These are phyloP conservation scores for Nemania sp. DNA, from an alignment of 2,329 filamentous ascomycete genomes.

Conservation along the genomic window DNA sequence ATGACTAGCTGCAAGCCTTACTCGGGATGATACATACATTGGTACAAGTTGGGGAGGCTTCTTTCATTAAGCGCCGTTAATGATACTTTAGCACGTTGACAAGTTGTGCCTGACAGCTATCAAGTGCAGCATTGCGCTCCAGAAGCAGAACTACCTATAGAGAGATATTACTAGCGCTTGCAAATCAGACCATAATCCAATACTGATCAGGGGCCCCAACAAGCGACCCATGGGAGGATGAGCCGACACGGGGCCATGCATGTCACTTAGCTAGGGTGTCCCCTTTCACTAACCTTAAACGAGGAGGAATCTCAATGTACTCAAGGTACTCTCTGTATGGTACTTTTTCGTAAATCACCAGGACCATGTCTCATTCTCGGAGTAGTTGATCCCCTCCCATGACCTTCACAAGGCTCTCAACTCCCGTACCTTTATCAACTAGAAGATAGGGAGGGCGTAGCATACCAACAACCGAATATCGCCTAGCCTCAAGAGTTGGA, in stretches of 20 bases:
- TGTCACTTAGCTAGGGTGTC: conserved; percentile 40
- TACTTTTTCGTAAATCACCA: conserved; percentile 40
- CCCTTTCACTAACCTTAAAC: conserved; percentile 35
- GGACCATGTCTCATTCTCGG: conserved; percentile 32
- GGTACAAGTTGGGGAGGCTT: conserved; percentile 32
- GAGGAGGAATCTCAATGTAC: conserved; percentile 34
- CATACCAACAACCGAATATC: conserved; percentile 7
- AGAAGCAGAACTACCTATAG: conserved; percentile 23
- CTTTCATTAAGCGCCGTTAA: conserved; percentile 36
- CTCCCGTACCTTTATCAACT: background rate
- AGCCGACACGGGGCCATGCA: conserved; percentile 50
- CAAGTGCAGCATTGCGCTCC: conserved; percentile 32
- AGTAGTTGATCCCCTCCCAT: conserved; percentile 15
- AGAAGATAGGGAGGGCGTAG: background rate
- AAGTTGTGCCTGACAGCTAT: conserved; percentile 39
- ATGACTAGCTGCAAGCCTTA: conserved; percentile 41
- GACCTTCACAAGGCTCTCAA: conserved; percentile 18
- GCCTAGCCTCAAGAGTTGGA: background rate
- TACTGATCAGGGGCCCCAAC: conserved; percentile 38
- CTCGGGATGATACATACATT: conserved; percentile 39
- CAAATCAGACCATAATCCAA: conserved; percentile 41
- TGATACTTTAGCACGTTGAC: conserved; percentile 40
- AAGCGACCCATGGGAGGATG: conserved; percentile 47
- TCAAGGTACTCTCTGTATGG: conserved; percentile 39
- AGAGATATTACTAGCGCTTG: conserved; percentile 34